Percentiles rank a stretch among this genome's conserved stretches.
phyloP scores from a whole-genome alignment of 139 green algal genomes.

The Tetraselmis chui region DNA sequence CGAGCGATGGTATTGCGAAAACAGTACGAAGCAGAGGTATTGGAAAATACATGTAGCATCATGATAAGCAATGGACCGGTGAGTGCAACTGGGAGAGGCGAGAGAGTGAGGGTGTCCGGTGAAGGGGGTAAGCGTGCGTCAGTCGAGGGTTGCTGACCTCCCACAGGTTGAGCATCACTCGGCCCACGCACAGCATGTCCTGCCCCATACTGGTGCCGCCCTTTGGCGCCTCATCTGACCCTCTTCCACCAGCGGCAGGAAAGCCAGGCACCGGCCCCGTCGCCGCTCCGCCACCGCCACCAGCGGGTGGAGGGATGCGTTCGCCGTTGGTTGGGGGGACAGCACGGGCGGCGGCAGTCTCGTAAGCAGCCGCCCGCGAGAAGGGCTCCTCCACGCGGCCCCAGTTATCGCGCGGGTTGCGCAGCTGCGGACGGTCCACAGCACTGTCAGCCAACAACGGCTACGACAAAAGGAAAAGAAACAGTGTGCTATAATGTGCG shows the following conservation, averaged over 20 bases:
- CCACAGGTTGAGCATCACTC: constrained; percentile 95
- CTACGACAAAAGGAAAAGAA: too few species aligned
- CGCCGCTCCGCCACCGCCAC: not conserved
- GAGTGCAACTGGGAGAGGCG: too few species aligned
- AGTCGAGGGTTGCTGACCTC: too few species aligned
- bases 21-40: too few species aligned
- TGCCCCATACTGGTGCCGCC: constrained; percentile 47
- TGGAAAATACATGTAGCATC: too few species aligned
- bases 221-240: constrained; percentile 59
- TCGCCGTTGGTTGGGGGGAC: not conserved
- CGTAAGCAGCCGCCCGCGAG: not conserved
- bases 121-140: too few species aligned
- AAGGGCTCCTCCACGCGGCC: not conserved
- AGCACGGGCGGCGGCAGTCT: not conserved
- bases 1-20: too few species aligned
- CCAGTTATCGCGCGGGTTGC: not conserved
- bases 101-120: too few species aligned
- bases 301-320: not conserved
- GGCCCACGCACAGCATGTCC: constrained; percentile 36
- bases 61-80: too few species aligned
- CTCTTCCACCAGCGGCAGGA: constrained; percentile 3
- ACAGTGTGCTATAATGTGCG: too few species aligned
- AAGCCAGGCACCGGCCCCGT: not conserved
- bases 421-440: not conserved
- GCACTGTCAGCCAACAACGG: too few species aligned